Conservation (phyloP, 164 flowering plant species). For the Akebia trifoliata region DNA sequence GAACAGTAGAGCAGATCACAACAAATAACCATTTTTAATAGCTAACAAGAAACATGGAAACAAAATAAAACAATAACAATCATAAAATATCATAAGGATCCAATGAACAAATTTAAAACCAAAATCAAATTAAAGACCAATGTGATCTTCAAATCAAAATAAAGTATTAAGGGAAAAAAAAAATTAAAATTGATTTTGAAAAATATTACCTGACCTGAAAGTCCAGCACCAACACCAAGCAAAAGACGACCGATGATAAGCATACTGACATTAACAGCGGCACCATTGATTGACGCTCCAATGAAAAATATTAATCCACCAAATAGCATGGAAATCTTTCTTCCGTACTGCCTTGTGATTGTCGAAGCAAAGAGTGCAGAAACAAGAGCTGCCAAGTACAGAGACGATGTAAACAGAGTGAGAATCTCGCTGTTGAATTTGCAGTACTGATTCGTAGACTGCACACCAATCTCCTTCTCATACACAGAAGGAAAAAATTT, state of each 20-base stretch:
- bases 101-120: no score
- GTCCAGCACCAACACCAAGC: constrained; percentile 25
- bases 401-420: constrained; percentile 18
- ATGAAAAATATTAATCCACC: constrained; percentile 21
- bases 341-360: constrained; percentile 7
- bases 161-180: not conserved
- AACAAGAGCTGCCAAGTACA: constrained; percentile 18
- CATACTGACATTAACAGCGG: constrained; percentile 20
- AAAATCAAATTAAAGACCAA: no score
- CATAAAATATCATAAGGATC: no score
- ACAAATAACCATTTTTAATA: no score
- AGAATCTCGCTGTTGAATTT: constrained; percentile 19
- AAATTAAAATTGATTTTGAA: not conserved
- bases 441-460: constrained; percentile 19
- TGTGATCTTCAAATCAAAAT: not conserved
- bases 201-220: constrained; percentile 19
- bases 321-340: constrained; percentile 16
- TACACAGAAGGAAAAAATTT: constrained; percentile 20
- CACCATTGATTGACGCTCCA: constrained; percentile 21
- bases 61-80: no score
- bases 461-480: not conserved
- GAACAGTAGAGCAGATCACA: no score
- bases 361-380: constrained; percentile 20
- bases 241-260: constrained; percentile 25
- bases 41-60: no score